Evolutionary conservation across 2,329 filamentous ascomycete genomes (phyloP), one percentile per base, ranked within the genome.

Genomic region (Keithomyces neogunnii): DNA sequence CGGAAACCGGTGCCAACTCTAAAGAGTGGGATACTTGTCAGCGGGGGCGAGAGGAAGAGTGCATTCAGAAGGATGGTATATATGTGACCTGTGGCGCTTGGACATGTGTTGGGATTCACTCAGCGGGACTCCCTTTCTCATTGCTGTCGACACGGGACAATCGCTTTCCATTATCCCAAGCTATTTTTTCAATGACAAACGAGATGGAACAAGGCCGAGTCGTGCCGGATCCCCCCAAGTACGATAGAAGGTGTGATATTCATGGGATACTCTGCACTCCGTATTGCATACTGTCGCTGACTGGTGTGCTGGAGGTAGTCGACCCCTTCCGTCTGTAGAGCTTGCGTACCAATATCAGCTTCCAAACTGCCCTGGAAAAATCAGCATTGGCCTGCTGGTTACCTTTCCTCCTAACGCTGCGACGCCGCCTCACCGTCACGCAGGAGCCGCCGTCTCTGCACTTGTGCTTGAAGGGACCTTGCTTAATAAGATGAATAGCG

Each of bases 401-500:
- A 55, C 45, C 42, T 58, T 58, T 28, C 57, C 58, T 2, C 55
- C 57, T 39, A 55, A 58, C 38, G 50, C 51, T 0, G 54, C 53
- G 0, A 61, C 58, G 7, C 58, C 59, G 1, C 58, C 58, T 5
- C 59, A 60, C 49, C 52, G 45, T 3, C 59, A 61, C 48, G 58
- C 51, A 10, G 58, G 55, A 19, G 59, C 59, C 10, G 51, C 58
- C 6, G 51, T 59, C 36, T 47, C 50, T 4, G 59, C 52, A 4
- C 47, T 48, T 19, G 53, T 58, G n/a, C 49, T 58, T 40, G 45
- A 56, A 29, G 59, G 59, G 29, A 47, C 50, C 7, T 42, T 61
- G 11, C 52, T 60, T n/a, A 61, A 59, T 56, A 57, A 59, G 51
- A 61, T 61, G 59, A 58, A 59, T 38, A 48, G 55, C 44, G 52